Percentiles rank a stretch among this genome's conserved stretches.
phyloP scores from a whole-genome alignment of 768 basidiomycete species.

The Sarcodon sp. region DNA sequence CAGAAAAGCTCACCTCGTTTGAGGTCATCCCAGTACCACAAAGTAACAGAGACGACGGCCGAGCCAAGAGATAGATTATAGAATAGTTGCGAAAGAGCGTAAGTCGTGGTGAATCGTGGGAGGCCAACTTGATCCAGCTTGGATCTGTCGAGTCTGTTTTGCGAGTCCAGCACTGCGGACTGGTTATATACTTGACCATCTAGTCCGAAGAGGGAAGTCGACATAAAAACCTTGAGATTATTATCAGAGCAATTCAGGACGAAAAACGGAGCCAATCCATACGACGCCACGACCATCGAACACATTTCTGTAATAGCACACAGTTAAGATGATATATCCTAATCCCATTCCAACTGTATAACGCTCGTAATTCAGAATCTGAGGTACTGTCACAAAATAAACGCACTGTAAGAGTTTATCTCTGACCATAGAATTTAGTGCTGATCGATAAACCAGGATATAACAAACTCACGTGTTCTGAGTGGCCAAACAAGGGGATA shows the following conservation, averaged over 20 bases:
- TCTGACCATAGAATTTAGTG: slow-evolving; percentile 12
- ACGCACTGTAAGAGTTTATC: slow-evolving; percentile 29
- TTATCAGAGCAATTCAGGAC: too few relatives aligned
- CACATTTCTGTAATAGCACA: slow-evolving; percentile 28
- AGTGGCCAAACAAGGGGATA: slow-evolving; percentile 43
- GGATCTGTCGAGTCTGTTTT: slow-evolving; percentile 21
- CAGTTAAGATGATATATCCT: slow-evolving; percentile 29
- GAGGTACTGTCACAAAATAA: not conserved
- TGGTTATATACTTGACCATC: slow-evolving; percentile 29
- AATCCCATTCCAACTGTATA: slow-evolving; percentile 33
- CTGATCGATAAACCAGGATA: not conserved
- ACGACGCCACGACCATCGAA: slow-evolving; percentile 31
- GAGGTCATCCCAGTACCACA: slow-evolving; percentile 42
- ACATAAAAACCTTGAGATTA: slow-evolving; percentile 18
- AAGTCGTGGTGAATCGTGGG: slow-evolving; percentile 29
- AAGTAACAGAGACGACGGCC: slow-evolving; percentile 31
- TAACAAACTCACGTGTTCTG: slow-evolving; percentile 29
- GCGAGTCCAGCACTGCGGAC: slow-evolving; percentile 23
- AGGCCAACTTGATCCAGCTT: slow-evolving; percentile 17
- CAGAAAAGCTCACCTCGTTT: slow-evolving; percentile 19
- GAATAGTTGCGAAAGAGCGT: slow-evolving; percentile 32
- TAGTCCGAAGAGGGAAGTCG: slow-evolving; percentile 26
- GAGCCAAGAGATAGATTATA: slow-evolving; percentile 39
- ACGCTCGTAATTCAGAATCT: not conserved
- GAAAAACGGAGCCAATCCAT: slow-evolving; percentile 7